phyloP scores from a whole-genome alignment of 306 rosid genomes.

The Potentilla sterilis region DNA sequence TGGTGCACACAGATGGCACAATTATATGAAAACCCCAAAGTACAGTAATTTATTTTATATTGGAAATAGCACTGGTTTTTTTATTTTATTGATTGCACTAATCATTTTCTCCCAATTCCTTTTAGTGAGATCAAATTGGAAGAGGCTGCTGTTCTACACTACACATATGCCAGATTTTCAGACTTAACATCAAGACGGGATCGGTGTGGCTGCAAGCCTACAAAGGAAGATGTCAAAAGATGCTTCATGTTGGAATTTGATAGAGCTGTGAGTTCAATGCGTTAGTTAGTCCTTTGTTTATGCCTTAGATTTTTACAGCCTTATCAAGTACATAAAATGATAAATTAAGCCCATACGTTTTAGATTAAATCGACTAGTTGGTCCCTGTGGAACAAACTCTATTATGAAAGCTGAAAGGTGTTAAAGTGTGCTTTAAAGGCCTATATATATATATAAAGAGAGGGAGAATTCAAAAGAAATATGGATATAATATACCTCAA shows the following conservation, averaged over 20 bases:
- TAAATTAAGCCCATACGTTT: neutral
- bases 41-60: constrained; percentile 27
- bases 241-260: constrained; percentile 99
- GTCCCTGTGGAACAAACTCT: neutral
- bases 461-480: neutral
- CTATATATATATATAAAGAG: neutral
- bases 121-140: constrained; percentile 89
- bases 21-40: constrained; percentile 96
- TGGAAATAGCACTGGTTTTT: neutral
- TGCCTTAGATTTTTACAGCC: constrained; percentile 10
- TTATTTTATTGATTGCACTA: constrained; percentile 18
- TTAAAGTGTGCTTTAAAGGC: neutral
- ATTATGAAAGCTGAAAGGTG: neutral
- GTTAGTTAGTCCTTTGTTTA: neutral
- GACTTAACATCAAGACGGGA: constrained; percentile 95
- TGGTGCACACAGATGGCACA: constrained; percentile 99
- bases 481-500: neutral
- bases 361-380: neutral
- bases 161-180: constrained; percentile 88
- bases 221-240: constrained; percentile 92
- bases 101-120: constrained; percentile 29
- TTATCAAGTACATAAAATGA: neutral
- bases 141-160: constrained; percentile 97
- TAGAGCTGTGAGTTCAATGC: constrained; percentile 68
- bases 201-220: constrained; percentile 97